Evolutionary conservation across 257 asterid species (phyloP).

Genomic region (Salvia splendens): DNA sequence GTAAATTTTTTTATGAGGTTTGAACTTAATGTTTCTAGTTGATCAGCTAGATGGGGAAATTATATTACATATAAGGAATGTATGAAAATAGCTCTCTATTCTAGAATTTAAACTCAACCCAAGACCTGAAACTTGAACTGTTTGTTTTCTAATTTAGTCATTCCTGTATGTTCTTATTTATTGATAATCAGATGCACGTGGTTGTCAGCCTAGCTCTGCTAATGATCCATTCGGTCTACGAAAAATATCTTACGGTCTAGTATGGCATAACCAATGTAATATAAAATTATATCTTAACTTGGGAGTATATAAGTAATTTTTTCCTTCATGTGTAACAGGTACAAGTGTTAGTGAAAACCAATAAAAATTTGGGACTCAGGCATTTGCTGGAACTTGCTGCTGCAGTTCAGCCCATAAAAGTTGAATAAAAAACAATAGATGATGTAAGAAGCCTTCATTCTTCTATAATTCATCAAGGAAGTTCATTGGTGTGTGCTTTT

Average conservation of each 20-base stretch:
- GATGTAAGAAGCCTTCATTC: slow-evolving; percentile 51
- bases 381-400: slow-evolving; percentile 86
- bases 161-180: neutral
- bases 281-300: slow-evolving; percentile 22
- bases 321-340: slow-evolving; percentile 53
- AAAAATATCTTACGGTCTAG: slow-evolving; percentile 91
- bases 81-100: too few relatives aligned
- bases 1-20: too few relatives aligned
- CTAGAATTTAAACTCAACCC: too few relatives aligned
- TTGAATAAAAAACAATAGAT: slow-evolving; percentile 59
- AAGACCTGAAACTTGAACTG: too few relatives aligned
- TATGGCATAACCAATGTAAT: slow-evolving; percentile 42
- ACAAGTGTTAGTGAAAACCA: slow-evolving; percentile 76
- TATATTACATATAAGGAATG: too few relatives aligned
- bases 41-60: too few relatives aligned
- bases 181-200: slow-evolving; percentile 31
- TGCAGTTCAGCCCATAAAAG: slow-evolving; percentile 77
- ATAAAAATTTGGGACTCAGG: slow-evolving; percentile 72
- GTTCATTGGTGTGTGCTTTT: slow-evolving; percentile 17
- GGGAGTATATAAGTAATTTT: slow-evolving; percentile 27
- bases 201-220: slow-evolving; percentile 90
- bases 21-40: too few relatives aligned
- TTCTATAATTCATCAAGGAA: slow-evolving; percentile 15
- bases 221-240: slow-evolving; percentile 95
- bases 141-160: too few relatives aligned